Conservation (phyloP, 805 yeast genomes). For the Saccharomycopsis fodiens region DNA sequence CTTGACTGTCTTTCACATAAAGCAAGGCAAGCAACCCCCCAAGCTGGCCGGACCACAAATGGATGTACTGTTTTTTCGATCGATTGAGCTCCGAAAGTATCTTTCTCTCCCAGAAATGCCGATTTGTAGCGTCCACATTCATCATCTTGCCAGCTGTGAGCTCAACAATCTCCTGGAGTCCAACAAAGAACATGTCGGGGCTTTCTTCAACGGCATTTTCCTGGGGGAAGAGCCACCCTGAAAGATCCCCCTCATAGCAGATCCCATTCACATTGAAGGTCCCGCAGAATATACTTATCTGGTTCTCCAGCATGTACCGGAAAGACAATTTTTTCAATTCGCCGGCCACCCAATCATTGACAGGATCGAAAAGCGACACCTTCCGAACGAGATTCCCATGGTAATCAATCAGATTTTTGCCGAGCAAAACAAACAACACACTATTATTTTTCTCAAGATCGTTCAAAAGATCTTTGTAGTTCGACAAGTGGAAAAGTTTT, state of each 20-base stretch:
- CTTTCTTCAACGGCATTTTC: constrained; percentile 18
- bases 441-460: constrained; percentile 17
- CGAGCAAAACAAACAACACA: constrained; percentile 9
- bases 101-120: constrained; percentile 58
- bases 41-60: constrained; percentile 69
- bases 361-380: constrained; percentile 59
- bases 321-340: constrained; percentile 44
- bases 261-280: constrained; percentile 85
- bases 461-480: constrained; percentile 17
- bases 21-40: constrained; percentile 78
- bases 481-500: constrained; percentile 16
- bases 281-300: constrained; percentile 67
- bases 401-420: constrained; percentile 12
- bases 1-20: constrained; percentile 49
- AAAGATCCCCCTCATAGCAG: constrained; percentile 46
- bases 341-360: constrained; percentile 71
- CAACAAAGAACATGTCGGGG: constrained; percentile 73
- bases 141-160: constrained; percentile 77
- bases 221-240: constrained; percentile 72
- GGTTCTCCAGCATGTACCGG: constrained; percentile 52
- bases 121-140: constrained; percentile 58
- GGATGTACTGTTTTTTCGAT: constrained; percentile 32
- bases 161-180: constrained; percentile 86
- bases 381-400: constrained; percentile 7
- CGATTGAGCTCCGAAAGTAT: constrained; percentile 40